Base-by-base conservation (phyloP, 2,329 filamentous ascomycete genomes). In the Plectosphaerella cucumerina region DNA sequence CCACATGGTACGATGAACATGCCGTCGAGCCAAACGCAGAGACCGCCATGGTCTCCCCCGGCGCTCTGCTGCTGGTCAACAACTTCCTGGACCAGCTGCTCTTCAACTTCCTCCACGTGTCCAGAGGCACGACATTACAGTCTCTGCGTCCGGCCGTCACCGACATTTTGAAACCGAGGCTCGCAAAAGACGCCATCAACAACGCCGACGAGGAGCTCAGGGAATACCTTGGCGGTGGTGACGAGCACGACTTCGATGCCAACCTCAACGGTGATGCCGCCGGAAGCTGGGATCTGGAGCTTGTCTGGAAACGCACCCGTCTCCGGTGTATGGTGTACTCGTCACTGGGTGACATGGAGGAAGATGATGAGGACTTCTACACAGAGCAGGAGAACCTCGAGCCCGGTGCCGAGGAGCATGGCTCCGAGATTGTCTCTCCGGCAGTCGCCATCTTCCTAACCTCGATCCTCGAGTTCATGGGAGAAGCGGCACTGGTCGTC, bases 311-410 rank as follows among this genome's bases (percentile, higher is more conserved):
- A 73, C 82, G 94, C 58, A 94, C 92, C 0, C 84, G 94, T 50
- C 73, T 99, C 61, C 84, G 94, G 54, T 96, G 94, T 67, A 99
- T 99, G 94, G 93, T 99, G 20, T 97, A 97, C 67, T 97, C 92
- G 9, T 92, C 94, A 9, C 76, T 99, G 6, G 94, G 94, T 43
- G 93, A 99, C 64, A 85, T 99, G 80, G 95, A 99, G 68, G 94
- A 99, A 70, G 92, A 97, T 59, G 94, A 99, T 58, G 94, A 97
- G 67, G 93, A 97, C 63, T 84, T 85, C 47, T 90, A 90, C 62
- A 88, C 95, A 65, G 85, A 91, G 57, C 84, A 90, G 60, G 90
- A 94, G 51, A 82, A 89, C 39, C 76, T 93, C 11, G 81, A 84
- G 35, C 73, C 77, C 45, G 76, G 77, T 48, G 72, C 71, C 21